Base-by-base conservation (phyloP, 129 eudicot species). In the Helichrysum umbraculigerum region DNA sequence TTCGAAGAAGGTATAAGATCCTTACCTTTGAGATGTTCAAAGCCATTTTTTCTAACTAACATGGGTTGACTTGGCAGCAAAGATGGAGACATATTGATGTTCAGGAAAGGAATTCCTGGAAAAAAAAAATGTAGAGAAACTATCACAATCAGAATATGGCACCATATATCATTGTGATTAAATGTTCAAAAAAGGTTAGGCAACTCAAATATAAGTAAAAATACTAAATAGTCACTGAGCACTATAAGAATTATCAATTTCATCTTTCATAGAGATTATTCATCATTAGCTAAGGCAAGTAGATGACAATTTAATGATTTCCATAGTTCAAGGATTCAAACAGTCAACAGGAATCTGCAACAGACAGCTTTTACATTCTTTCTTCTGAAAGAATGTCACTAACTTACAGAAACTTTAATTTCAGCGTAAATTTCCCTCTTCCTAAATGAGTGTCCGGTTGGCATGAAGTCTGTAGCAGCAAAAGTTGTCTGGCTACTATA, bases 61-160 rank as follows among this genome's bases (percentile, higher is more conserved):
- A 78, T 71, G 29, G 80, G 86, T 77, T 83, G 81, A 74, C 66
- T 81, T 22, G 91, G 89, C 66, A 71, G 83, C 50, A 78, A 56
- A 67, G 91, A 78, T 67, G 95, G 90, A 74, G 97, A 88, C 72
- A 91, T 41, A 70, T 85, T 83, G 82, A 91, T 86, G 61, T 67
- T 75, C 68, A 74, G 64, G 77, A 82, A 86, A 50, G 88, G 74
- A 81, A 74, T 80, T 41, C 92, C 96, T 90, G 87, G 56, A 70
- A 68, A 34, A 76, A 77, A 25, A 25, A 39, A 62, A 28, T n/a
- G 42, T 63, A 61, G 33, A 69, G 35, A 59, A 54, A 61, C 30
- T 30, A n/a, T 15, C 44, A 10, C 62, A 56, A 78, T 61, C 42
- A 81, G 69, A 52, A 72, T 61, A 35, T 39, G 44, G 37, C 62